Conservation (phyloP, 768 basidiomycete genomes). For the Russula sp. region DNA sequence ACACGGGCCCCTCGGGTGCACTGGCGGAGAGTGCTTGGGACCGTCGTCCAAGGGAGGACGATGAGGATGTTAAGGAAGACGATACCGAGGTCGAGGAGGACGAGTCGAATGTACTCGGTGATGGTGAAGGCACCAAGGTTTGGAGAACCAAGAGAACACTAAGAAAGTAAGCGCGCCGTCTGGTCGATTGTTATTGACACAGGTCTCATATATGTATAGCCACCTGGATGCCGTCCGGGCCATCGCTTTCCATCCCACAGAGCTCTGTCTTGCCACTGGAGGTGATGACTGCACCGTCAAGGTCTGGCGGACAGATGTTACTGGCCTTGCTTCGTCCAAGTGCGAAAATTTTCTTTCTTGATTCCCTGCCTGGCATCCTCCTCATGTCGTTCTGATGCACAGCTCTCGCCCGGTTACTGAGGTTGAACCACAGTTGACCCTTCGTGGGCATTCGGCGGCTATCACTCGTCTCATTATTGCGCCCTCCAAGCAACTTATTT, state of each 20-base stretch:
- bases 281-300: constrained; percentile 96
- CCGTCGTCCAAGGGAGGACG: constrained; percentile 46
- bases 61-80: constrained; percentile 62
- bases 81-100: constrained; percentile 65
- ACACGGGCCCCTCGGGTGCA: constrained; percentile 49
- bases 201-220: constrained; percentile 34
- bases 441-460: constrained; percentile 87
- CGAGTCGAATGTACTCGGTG: constrained; percentile 48
- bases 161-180: constrained; percentile 60
- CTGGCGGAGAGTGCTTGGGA: constrained; percentile 43
- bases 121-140: constrained; percentile 60
- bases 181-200: constrained; percentile 2
- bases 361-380: not conserved
- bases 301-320: constrained; percentile 85
- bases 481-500: constrained; percentile 66
- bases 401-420: constrained; percentile 65
- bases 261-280: constrained; percentile 82
- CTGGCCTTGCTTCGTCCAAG: constrained; percentile 67
- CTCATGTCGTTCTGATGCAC: constrained; percentile 31
- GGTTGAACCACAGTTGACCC: constrained; percentile 86
- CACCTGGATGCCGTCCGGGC: constrained; percentile 92
- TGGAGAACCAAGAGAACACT: constrained; percentile 87
- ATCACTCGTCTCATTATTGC: constrained; percentile 83
- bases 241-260: constrained; percentile 82
- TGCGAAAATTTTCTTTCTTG: constrained; percentile 37